These are phyloP conservation scores for Ceratocystis eucalypticola DNA, from an alignment of 2,329 filamentous ascomycete species.

Conservation along the genomic window DNA sequence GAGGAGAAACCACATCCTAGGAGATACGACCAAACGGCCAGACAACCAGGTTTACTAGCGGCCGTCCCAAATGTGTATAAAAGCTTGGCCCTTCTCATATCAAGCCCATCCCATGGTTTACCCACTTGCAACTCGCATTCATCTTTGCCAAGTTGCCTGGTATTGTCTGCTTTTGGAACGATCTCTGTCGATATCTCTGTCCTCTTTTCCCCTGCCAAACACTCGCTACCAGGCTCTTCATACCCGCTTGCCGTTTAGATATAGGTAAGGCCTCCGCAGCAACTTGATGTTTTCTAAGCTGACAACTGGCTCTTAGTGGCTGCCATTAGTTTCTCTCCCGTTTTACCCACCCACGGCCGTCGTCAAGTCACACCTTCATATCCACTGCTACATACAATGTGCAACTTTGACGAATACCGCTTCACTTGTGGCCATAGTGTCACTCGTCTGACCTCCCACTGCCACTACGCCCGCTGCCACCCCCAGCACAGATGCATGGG, in stretches of 20 bases:
- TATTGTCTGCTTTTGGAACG: not conserved
- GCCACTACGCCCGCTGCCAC: conserved; percentile 63
- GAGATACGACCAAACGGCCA: not conserved
- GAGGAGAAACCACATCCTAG: not conserved
- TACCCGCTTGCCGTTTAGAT: no score
- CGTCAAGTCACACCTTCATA: not conserved
- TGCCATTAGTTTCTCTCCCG: no score
- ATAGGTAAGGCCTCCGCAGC: no score
- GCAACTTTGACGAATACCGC: conserved; percentile 55
- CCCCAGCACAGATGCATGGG: conserved; percentile 54
- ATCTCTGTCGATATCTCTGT: not conserved
- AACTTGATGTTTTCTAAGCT: no score
- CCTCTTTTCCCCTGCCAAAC: not conserved
- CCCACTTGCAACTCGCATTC: not conserved
- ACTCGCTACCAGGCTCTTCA: not conserved
- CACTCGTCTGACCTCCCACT: conserved; percentile 51
- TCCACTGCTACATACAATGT: conserved; percentile 37
- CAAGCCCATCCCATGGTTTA: not conserved
- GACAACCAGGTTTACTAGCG: not conserved
- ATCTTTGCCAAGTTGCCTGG: not conserved
- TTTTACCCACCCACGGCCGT: no score
- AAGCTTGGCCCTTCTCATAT: not conserved
- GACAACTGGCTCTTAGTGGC: no score
- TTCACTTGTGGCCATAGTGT: conserved; percentile 51
- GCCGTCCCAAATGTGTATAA: not conserved